phyloP scores from a whole-genome alignment of 2,329 filamentous ascomycete species.

The Colletotrichum brevisporum region DNA sequence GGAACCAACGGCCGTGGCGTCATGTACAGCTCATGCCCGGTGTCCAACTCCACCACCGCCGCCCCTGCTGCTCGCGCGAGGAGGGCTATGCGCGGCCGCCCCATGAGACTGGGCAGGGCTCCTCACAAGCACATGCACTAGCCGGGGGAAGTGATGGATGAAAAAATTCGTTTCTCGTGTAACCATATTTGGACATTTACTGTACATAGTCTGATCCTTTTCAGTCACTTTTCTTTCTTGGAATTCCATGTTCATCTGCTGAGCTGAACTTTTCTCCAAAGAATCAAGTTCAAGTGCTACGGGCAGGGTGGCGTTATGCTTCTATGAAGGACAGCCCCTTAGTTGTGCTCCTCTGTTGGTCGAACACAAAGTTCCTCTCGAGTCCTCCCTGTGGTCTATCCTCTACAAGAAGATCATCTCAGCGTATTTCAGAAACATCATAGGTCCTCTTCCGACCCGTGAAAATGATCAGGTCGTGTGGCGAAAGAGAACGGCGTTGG shows the following conservation, averaged over 20 bases:
- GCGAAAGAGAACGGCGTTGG: no score
- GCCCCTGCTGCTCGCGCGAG: constrained; percentile 1
- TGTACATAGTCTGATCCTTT: background rate
- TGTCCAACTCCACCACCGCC: constrained; percentile 1
- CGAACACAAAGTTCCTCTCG: no score
- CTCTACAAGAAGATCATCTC: no score
- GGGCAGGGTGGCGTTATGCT: no score
- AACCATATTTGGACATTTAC: background rate
- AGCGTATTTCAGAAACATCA: no score
- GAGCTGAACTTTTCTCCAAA: no score
- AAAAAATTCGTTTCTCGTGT: background rate
- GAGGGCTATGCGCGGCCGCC: constrained; percentile 7
- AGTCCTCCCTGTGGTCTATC: no score
- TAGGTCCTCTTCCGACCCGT: no score
- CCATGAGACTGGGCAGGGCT: constrained; percentile 12
- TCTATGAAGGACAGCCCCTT: no score
- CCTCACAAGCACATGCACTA: constrained; percentile 15
- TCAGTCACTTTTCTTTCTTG: background rate
- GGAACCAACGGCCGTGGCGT: constrained; percentile 66
- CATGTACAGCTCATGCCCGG: constrained; percentile 47
- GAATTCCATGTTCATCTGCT: background rate
- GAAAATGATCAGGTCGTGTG: no score
- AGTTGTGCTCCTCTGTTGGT: no score
- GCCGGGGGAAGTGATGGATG: background rate
- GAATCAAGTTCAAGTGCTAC: no score